These are phyloP conservation scores for Xylariaceae sp. DNA, from an alignment of 2,329 filamentous ascomycete species.

Conservation along the genomic window DNA sequence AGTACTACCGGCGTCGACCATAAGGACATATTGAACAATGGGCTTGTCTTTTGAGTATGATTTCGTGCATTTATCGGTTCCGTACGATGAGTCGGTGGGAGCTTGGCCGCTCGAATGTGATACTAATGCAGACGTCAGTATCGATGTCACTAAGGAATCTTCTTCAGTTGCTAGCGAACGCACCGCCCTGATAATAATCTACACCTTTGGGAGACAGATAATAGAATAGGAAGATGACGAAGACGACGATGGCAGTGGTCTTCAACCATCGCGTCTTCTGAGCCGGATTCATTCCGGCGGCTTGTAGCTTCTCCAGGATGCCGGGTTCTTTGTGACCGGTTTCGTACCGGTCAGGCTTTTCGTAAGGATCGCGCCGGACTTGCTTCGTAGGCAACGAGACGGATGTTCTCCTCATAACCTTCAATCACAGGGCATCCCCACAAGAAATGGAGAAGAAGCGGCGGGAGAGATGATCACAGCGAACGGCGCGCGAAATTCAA, in stretches of 20 bases:
- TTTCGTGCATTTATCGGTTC: slow-evolving; percentile 77
- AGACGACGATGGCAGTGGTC: slow-evolving; percentile 66
- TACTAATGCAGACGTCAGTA: slow-evolving; percentile 34
- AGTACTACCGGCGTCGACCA: slow-evolving; percentile 98
- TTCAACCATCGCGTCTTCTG: slow-evolving; percentile 70
- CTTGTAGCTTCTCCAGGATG: slow-evolving; percentile 61
- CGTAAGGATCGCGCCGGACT: slow-evolving; percentile 65
- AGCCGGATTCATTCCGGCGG: slow-evolving; percentile 66
- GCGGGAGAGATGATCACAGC: slow-evolving; percentile 19
- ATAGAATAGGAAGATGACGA: slow-evolving; percentile 66
- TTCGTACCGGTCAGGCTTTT: slow-evolving; percentile 68
- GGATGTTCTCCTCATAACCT: slow-evolving; percentile 68
- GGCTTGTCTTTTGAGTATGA: slow-evolving; percentile 89
- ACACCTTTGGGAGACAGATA: slow-evolving; percentile 66
- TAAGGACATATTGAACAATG: slow-evolving; percentile 94
- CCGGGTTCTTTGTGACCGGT: slow-evolving; percentile 52
- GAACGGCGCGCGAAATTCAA: slow-evolving; percentile 9
- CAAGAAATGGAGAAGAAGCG: slow-evolving; percentile 21
- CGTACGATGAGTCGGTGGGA: slow-evolving; percentile 65
- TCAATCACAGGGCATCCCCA: slow-evolving; percentile 37
- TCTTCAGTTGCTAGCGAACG: slow-evolving; percentile 22
- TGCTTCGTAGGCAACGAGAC: slow-evolving; percentile 68
- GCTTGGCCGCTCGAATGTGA: slow-evolving; percentile 53
- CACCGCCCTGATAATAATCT: slow-evolving; percentile 58
- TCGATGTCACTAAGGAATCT: background rate